A percentile compares a stretch with the other conserved stretches of the same genome.
phyloP scores from a whole-genome alignment of 768 basidiomycete species.

The Leccinum aurantiacum region DNA sequence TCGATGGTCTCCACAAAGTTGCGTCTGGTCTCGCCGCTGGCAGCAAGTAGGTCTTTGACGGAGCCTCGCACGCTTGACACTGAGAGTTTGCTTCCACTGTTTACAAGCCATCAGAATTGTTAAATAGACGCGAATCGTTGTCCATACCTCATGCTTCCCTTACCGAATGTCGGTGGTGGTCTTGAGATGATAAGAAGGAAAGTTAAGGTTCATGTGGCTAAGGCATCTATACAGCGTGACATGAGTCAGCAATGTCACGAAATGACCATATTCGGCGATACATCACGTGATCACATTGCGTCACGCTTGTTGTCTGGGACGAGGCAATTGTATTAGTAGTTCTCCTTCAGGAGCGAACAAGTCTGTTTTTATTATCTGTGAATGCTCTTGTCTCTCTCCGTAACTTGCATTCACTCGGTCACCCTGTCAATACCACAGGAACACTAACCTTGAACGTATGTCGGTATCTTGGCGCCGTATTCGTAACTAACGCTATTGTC shows the following conservation, averaged over 20 bases:
- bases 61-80: slow-evolving; percentile 99
- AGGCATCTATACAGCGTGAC: slow-evolving; percentile 37
- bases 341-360: slow-evolving; percentile 5
- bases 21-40: slow-evolving; percentile 85
- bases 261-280: fast-evolving
- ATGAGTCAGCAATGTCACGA: slow-evolving; percentile 25
- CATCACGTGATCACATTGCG: slow-evolving; percentile 22
- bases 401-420: neutral
- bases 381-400: slow-evolving; percentile 1
- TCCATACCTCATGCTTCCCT: slow-evolving; percentile 21
- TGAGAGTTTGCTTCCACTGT: slow-evolving; percentile 77
- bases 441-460: slow-evolving; percentile 6
- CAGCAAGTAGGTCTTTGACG: slow-evolving; percentile 85
- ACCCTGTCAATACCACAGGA: neutral
- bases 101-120: neutral
- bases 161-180: slow-evolving; percentile 5
- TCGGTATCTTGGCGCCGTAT: neutral
- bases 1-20: slow-evolving; percentile 97
- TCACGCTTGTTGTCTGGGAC: slow-evolving; percentile 22
- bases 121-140: neutral
- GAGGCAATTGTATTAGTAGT: neutral
- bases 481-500: slow-evolving; percentile 9
- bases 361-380: slow-evolving; percentile 10
- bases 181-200: slow-evolving; percentile 25
- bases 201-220: slow-evolving; percentile 34